Percentiles rank a stretch among this genome's conserved stretches.
Evolutionary conservation across 1,139 yeast genomes (phyloP).

Genomic region (Debaryomyces sp.): DNA sequence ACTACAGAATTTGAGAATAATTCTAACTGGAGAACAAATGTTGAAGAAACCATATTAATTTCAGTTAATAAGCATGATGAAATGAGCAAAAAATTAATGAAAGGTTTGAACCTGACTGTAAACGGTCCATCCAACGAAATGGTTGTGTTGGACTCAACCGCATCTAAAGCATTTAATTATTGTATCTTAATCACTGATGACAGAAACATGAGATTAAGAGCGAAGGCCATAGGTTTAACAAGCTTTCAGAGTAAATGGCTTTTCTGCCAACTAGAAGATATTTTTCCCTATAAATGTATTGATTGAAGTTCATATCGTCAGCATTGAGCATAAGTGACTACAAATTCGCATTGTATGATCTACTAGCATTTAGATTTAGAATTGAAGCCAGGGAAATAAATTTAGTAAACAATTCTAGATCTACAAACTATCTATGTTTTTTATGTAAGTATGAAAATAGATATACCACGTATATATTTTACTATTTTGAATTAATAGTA

Average conservation of each 20-base stretch:
- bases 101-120: conserved; percentile 35
- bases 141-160: conserved; percentile 30
- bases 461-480: background rate
- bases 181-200: conserved; percentile 74
- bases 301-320: conserved; percentile 26
- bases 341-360: background rate
- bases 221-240: conserved; percentile 59
- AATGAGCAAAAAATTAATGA: conserved; percentile 39
- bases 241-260: conserved; percentile 66
- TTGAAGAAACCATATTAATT: conserved; percentile 61
- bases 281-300: conserved; percentile 43
- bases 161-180: conserved; percentile 51
- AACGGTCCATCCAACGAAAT: conserved; percentile 10
- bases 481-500: background rate
- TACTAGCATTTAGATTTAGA: conserved; percentile 5
- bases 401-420: background rate
- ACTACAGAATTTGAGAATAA: conserved; percentile 64
- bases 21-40: conserved; percentile 62
- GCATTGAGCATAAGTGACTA: background rate
- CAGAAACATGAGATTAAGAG: conserved; percentile 68
- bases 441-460: conserved; percentile 1
- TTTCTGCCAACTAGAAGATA: conserved; percentile 51
- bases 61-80: conserved; percentile 54
- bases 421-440: background rate
- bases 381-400: background rate